Evolutionary conservation across 768 basidiomycete genomes (phyloP), one percentile per base, ranked within the genome.

Genomic region (Leccinellum albellum): DNA sequence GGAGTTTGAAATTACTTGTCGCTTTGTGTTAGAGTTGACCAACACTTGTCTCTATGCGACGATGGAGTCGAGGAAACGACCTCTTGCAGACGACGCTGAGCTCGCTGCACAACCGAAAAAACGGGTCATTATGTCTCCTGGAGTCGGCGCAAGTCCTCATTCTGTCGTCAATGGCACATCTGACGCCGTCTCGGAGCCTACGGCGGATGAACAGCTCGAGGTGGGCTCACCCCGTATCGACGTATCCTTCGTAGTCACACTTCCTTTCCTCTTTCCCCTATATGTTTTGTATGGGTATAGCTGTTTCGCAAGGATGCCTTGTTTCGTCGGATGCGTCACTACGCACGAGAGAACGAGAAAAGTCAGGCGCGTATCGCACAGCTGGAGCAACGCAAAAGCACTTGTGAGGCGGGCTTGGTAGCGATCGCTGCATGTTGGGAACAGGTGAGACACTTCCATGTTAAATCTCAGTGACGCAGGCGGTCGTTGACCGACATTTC

Each of bases 271-370:
- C 45, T 59, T 53, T 62, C 45, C 49, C 35, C 15, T 33, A 5
- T 50, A 3, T 26, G 24, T 35, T 56, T 52, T 54, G 64, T 46
- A 15, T 60, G 32, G 54, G 46, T 51, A 33, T 54, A 93, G 91
- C 76, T 81, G n/a, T 93, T 91, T 70, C 83, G 88, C 59, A 93
- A 94, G 71, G 89, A 91, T 64, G 91, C 91, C 44, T 85, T 94
- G 50, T 93, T 84, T 71, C 81, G 91, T 40, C 79, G 89, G 57
- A 92, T 94, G 90, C 85, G 79, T 65, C 83, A 91, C 65, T 92
- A 93, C 70, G 83, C 85, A 54, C 82, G 88, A 59, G 86, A 91
- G 75, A 77, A 85, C 70, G 83, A 87, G 60, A 82, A 88, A 45
- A 82, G 81, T 59, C 78, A 82, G 66, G 69, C 74, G 63, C 81